These are phyloP conservation scores for Nelumbo lutea DNA, from an alignment of 164 flowering plant species.

Conservation along the genomic window DNA sequence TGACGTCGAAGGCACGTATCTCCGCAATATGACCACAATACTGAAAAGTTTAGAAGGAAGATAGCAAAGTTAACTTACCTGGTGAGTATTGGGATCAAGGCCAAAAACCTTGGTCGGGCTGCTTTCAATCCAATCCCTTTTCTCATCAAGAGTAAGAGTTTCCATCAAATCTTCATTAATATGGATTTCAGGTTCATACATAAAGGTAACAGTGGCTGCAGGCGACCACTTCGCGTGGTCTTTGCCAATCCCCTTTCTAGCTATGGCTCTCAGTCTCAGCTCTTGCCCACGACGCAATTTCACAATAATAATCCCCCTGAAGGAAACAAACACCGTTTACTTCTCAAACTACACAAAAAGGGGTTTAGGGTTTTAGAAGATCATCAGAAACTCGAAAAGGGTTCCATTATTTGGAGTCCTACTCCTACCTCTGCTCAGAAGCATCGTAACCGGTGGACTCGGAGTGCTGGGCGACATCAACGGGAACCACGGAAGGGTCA, in stretches of 20 bases:
- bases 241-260: conserved; percentile 94
- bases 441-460: conserved; percentile 27
- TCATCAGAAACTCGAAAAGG: too few species aligned
- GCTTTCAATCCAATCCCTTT: conserved; percentile 66
- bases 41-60: too few species aligned
- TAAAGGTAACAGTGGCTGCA: conserved; percentile 94
- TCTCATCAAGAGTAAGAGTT: conserved; percentile 66
- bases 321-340: not conserved
- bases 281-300: conserved; percentile 35
- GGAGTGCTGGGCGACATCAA: conserved; percentile 37
- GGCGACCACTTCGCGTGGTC: conserved; percentile 99
- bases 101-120: conserved; percentile 92
- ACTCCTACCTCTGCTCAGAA: conserved; percentile 43
- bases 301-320: conserved; percentile 91
- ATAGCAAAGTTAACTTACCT: conserved; percentile 35
- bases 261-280: conserved; percentile 83
- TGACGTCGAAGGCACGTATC: too few species aligned
- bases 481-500: conserved; percentile 69
- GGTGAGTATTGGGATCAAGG: conserved; percentile 62
- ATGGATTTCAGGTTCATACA: conserved; percentile 88
- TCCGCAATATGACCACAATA: too few species aligned
- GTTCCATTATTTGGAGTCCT: too few species aligned
- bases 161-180: conserved; percentile 93
- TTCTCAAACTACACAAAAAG: too few species aligned
- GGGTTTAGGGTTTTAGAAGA: too few species aligned